These are phyloP conservation scores for Emmonsiellopsis sp. DNA, from an alignment of 2,329 filamentous ascomycete genomes.

Conservation along the genomic window DNA sequence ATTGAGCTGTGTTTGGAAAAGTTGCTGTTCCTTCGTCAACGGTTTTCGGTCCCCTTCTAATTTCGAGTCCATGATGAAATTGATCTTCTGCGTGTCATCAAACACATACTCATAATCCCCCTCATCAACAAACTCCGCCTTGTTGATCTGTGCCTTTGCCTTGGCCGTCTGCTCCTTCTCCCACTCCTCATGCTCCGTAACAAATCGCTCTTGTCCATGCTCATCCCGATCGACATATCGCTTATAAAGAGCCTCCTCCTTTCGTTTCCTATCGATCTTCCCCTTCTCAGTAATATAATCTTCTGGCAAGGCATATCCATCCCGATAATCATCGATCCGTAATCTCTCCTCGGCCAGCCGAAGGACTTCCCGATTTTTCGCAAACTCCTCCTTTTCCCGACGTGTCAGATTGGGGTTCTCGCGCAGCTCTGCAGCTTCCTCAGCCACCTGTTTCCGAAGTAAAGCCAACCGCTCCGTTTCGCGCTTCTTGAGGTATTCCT, in stretches of 20 bases:
- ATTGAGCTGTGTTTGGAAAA: constrained; percentile 71
- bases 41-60: constrained; percentile 62
- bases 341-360: constrained; percentile 75
- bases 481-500: constrained; percentile 89
- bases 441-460: constrained; percentile 80
- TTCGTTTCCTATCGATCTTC: constrained; percentile 77
- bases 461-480: constrained; percentile 77
- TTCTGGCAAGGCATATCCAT: constrained; percentile 88
- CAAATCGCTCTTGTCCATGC: constrained; percentile 76
- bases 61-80: constrained; percentile 68
- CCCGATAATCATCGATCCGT: constrained; percentile 80
- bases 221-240: constrained; percentile 83
- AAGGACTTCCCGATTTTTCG: constrained; percentile 74
- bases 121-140: constrained; percentile 64
- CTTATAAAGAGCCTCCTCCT: constrained; percentile 82
- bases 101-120: constrained; percentile 89
- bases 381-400: constrained; percentile 77
- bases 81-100: constrained; percentile 79
- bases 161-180: constrained; percentile 82
- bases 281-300: constrained; percentile 93
- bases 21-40: constrained; percentile 68
- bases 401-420: constrained; percentile 68
- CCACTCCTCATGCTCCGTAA: constrained; percentile 95
- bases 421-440: constrained; percentile 73
- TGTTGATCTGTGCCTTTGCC: constrained; percentile 75